Evolutionary conservation across 208 protist species (phyloP).

Genomic region (Acanthamoeba quina): DNA sequence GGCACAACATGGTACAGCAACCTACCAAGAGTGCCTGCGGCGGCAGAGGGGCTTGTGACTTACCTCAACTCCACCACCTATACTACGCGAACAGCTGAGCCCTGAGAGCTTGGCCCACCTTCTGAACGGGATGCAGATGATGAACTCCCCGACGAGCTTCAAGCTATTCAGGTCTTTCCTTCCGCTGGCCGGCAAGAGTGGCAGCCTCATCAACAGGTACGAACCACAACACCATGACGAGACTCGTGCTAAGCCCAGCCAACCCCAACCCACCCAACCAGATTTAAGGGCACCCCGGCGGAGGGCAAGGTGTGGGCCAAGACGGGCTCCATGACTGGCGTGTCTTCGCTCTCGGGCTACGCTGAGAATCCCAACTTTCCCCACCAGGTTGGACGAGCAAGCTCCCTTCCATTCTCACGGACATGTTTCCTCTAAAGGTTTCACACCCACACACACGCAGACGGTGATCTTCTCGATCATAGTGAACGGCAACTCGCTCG

Average conservation of each 20-base stretch:
- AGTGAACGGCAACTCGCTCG: constrained; percentile 22
- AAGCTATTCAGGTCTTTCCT: constrained; percentile 39
- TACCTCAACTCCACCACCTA: too few species aligned
- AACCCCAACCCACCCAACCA: background rate
- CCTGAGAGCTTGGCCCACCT: constrained; percentile 12
- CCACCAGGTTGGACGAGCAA: background rate
- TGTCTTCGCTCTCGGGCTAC: constrained; percentile 15
- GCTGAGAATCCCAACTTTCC: constrained; percentile 8
- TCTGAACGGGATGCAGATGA: background rate
- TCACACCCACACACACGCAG: too few species aligned
- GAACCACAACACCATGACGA: too few species aligned
- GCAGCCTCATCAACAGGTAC: constrained; percentile 21
- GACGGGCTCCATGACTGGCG: constrained; percentile 25
- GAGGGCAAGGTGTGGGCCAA: constrained; percentile 37
- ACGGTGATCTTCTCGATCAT: constrained; percentile 42
- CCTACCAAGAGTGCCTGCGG: too few species aligned
- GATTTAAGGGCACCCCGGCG: constrained; percentile 6
- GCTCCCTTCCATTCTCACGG: too few species aligned
- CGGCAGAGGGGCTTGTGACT: too few species aligned
- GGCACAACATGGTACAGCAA: constrained; percentile 51
- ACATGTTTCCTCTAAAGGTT: too few species aligned
- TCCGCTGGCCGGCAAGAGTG: background rate
- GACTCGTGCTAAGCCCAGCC: background rate
- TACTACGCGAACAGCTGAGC: background rate
- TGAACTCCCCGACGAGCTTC: background rate